Percentiles rank a stretch among this genome's conserved stretches.
These are phyloP conservation scores for Plasmodium vivax DNA, from an alignment of 169 alveolate species.

Conservation along the genomic window DNA sequence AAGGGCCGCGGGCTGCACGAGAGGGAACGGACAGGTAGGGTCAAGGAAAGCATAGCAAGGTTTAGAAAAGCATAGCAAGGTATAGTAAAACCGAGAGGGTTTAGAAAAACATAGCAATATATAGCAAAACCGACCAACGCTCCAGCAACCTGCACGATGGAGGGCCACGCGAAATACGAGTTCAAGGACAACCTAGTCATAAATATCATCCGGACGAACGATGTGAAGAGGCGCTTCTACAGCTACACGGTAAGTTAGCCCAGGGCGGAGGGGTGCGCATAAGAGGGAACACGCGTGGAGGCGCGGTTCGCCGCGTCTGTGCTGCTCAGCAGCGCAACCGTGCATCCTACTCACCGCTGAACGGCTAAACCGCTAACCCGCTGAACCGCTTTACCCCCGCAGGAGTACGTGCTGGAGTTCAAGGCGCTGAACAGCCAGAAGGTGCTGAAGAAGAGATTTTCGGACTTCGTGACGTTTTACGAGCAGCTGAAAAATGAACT, in stretches of 20 bases:
- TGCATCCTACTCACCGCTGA: neutral
- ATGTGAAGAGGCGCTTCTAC: constrained; percentile 42
- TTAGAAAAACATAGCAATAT: no score
- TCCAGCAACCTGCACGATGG: constrained; percentile 7
- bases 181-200: constrained; percentile 44
- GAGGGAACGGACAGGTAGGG: neutral
- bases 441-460: constrained; percentile 42
- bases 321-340: neutral
- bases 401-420: constrained; percentile 65
- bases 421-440: constrained; percentile 60
- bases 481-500: constrained; percentile 33
- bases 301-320: neutral
- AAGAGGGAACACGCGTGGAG: neutral
- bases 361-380: neutral
- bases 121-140: neutral
- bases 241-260: constrained; percentile 38
- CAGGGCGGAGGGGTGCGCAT: neutral
- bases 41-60: no score
- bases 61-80: no score
- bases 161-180: constrained; percentile 16
- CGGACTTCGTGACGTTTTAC: constrained; percentile 48
- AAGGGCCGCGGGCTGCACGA: neutral
- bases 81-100: no score
- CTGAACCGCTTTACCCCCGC: neutral
- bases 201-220: constrained; percentile 50